Evolutionary conservation across 805 yeast genomes (phyloP), one percentile per base, ranked within the genome.

Genomic region (Monosporozyma aerobia): DNA sequence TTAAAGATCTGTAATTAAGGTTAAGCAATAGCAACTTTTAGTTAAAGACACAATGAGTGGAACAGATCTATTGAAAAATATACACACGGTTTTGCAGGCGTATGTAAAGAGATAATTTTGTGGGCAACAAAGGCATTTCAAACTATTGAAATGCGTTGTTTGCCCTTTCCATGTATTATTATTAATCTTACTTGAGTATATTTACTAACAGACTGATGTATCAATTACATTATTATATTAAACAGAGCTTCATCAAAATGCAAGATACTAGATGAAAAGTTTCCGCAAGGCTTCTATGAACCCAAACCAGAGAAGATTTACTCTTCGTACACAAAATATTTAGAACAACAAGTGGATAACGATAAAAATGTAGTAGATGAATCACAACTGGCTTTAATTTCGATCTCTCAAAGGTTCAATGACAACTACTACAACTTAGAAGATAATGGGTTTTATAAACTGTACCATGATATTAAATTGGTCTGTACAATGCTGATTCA

Each of bases 391-490:
- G 51, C 60, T 13, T 49, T 63, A 3, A 75, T 78, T 0, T 73
- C 80, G 0, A 71, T 84, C n/a, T 30, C 59, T 0, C 65, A 70
- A 4, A 78, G 77, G 57, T 70, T 73, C 56, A 65, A 65, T 1
- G 56, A 64, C 1, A 62, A 63, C 1, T 61, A 68, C 16, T 84
- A 84, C 60, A 61, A 54, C 4, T 53, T 65, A 1, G 63, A 57
- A 6, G 57, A 57, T n/a, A 53, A 63, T 9, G 69, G 77, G 0
- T 71, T 84, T 6, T 85, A 83, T 59, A 70, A 71, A 44, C 61
- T 86, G 11, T 85, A 73, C 59, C 92, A 86, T 61, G 95, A 87
- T 64, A 62, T 87, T 46, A 82, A 77, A 54, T 67, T 83, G 16
- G 79, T 82, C 0, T 70, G 82, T 39, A 73, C 79, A 11, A 60